Evolutionary conservation across 176 grass and related monocot genomes (phyloP), one percentile per base, ranked within the genome.

Genomic region (Otatea glauca): DNA sequence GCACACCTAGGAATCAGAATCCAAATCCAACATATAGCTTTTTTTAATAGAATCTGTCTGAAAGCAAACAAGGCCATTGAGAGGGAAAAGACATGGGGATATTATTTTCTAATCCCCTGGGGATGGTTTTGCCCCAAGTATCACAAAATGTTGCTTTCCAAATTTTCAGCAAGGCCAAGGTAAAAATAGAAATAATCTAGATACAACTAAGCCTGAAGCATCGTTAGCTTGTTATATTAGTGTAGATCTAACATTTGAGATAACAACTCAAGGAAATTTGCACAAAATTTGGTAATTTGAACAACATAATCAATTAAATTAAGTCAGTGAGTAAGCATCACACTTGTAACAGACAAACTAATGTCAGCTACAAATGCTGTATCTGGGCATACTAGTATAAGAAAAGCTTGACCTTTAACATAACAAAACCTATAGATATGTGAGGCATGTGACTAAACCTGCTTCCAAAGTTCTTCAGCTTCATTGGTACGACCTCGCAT

Each of bases 381-480:
- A n/a, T 27, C 3, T 47, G 25, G 49, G 73, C 53, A 65, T 68
- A 27, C 23, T 77, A 14, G 49, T 32, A 42, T 6, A 35, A 67
- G 24, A 87, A 70, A 69, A 68, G 1, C 35, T 64, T 75, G 6
- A 2, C 7, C 0, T 27, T 82, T 59, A 38, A 61, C 13, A 74
- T 76, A 34, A 59, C 20, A 89, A 76, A 75, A 18, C 49, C 47
- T 61, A 62, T 55, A 67, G 47, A 43, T 13, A 18, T 90, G 54
- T 54, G 55, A 53, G 21, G 55, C 9, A 63, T 86, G 23, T 81
- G 67, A 72, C 54, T 86, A 71, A 68, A 99, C 96, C 96, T 96
- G 93, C 77, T 96, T 96, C 96, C 96, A 99, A 35, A 99, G 86
- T 81, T 99, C 96, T 94, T 99, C 96, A 14, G 96, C 96, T 87